A percentile compares a stretch with the other conserved stretches of the same genome.
These are phyloP conservation scores for Choiromyces venosus DNA, from an alignment of 495 filamentous ascomycete species.

Conservation along the genomic window DNA sequence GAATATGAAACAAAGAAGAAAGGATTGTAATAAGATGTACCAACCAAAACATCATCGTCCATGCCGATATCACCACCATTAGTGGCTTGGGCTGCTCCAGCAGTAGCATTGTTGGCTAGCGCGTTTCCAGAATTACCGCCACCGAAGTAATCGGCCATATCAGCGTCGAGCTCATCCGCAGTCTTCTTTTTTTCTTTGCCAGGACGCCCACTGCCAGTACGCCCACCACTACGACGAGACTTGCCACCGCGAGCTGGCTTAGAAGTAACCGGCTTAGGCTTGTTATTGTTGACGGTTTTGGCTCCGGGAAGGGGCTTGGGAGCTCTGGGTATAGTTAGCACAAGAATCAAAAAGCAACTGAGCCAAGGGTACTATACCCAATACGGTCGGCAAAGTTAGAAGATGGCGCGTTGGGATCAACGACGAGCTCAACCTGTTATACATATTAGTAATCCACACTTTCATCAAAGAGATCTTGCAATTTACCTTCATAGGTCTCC, in stretches of 20 bases:
- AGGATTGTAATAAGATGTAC: slow-evolving; percentile 28
- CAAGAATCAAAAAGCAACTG: slow-evolving; percentile 19
- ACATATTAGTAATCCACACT: slow-evolving; percentile 33
- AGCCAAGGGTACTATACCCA: slow-evolving; percentile 51
- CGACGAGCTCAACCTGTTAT: slow-evolving; percentile 76
- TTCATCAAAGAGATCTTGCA: not conserved
- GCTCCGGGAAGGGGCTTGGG: slow-evolving; percentile 54
- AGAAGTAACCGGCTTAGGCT: slow-evolving; percentile 72
- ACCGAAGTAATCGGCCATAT: slow-evolving; percentile 88
- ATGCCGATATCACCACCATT: slow-evolving; percentile 47
- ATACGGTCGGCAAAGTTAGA: slow-evolving; percentile 77
- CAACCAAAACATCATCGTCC: slow-evolving; percentile 47
- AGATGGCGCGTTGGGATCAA: slow-evolving; percentile 62
- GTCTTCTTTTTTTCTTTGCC: slow-evolving; percentile 67
- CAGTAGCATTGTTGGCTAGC: slow-evolving; percentile 44
- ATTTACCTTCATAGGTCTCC: slow-evolving; percentile 79
- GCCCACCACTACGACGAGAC: slow-evolving; percentile 54
- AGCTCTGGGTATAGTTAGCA: slow-evolving; percentile 46
- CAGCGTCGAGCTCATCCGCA: slow-evolving; percentile 82
- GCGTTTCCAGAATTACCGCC: slow-evolving; percentile 41
- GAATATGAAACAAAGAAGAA: slow-evolving; percentile 8
- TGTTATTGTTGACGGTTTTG: slow-evolving; percentile 19
- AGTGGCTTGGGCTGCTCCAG: slow-evolving; percentile 45
- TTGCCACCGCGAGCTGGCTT: slow-evolving; percentile 44
- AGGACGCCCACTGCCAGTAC: slow-evolving; percentile 41